Evolutionary conservation across 2,329 filamentous ascomycete species (phyloP).

Genomic region (Monilinia fructigena): DNA sequence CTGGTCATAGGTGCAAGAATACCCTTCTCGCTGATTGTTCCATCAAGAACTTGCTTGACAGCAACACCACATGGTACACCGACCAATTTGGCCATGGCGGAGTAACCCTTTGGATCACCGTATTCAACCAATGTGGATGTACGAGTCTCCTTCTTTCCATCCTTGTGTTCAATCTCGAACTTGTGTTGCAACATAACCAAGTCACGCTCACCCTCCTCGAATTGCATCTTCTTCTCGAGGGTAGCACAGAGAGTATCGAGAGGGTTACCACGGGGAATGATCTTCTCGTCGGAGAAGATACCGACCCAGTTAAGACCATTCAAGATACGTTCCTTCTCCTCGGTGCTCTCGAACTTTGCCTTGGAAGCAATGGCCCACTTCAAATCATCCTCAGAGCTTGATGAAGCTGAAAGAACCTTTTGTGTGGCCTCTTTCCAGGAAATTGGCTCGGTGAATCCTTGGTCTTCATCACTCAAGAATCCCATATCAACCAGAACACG

Average conservation of each 20-base stretch:
- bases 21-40: constrained; percentile 69
- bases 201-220: constrained; percentile 77
- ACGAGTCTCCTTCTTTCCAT: constrained; percentile 72
- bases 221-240: constrained; percentile 90
- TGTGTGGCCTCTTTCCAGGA: constrained; percentile 84
- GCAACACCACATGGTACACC: constrained; percentile 74
- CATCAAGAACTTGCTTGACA: constrained; percentile 74
- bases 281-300: constrained; percentile 66
- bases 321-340: constrained; percentile 69
- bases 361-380: constrained; percentile 71
- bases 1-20: constrained; percentile 74
- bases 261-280: constrained; percentile 72
- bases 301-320: constrained; percentile 71
- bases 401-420: constrained; percentile 69
- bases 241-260: constrained; percentile 89
- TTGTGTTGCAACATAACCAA: constrained; percentile 77
- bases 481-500: constrained; percentile 84
- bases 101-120: constrained; percentile 74
- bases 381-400: constrained; percentile 67
- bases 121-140: constrained; percentile 83
- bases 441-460: constrained; percentile 62
- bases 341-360: constrained; percentile 66
- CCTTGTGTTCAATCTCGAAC: constrained; percentile 80
- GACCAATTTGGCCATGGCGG: constrained; percentile 79
- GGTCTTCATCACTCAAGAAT: constrained; percentile 73